Evolutionary conservation across 2,329 filamentous ascomycete species (phyloP).

Genomic region (Metarhizium rileyi): DNA sequence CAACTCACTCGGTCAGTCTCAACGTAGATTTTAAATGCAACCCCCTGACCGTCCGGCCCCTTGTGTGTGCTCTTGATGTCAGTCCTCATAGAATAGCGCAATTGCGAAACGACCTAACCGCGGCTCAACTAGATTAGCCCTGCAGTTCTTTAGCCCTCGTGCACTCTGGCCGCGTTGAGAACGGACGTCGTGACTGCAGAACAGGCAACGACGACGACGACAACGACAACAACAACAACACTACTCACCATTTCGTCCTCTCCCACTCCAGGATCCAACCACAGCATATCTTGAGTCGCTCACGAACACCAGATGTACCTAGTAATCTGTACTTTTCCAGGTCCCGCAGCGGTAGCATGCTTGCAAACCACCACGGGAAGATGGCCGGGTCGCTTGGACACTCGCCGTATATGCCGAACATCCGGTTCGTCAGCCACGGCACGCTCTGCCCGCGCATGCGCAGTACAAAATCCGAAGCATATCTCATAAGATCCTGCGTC

Average conservation of each 20-base stretch:
- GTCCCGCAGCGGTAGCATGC: slow-evolving; percentile 66
- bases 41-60: neutral
- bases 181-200: no score
- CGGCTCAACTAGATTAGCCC: slow-evolving; percentile 17
- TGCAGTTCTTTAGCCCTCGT: slow-evolving; percentile 7
- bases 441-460: slow-evolving; percentile 60
- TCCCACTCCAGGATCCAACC: slow-evolving; percentile 69
- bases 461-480: slow-evolving; percentile 56
- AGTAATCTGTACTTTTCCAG: slow-evolving; percentile 72
- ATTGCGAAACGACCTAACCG: slow-evolving; percentile 20
- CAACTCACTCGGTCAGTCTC: neutral
- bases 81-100: slow-evolving; percentile 22
- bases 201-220: neutral
- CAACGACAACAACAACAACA: neutral
- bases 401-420: slow-evolving; percentile 66
- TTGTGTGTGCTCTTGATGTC: slow-evolving; percentile 1
- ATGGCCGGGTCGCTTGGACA: slow-evolving; percentile 64
- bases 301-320: slow-evolving; percentile 63
- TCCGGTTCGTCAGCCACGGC: slow-evolving; percentile 64
- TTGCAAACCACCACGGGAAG: slow-evolving; percentile 89
- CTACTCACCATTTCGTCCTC: slow-evolving; percentile 57
- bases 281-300: slow-evolving; percentile 74
- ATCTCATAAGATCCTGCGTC: slow-evolving; percentile 59
- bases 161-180: neutral
- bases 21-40: neutral